A percentile compares a stretch with the other conserved stretches of the same genome.
Evolutionary conservation across 2,329 filamentous ascomycete genomes (phyloP).

Genomic region (Xylariaceae sp.): DNA sequence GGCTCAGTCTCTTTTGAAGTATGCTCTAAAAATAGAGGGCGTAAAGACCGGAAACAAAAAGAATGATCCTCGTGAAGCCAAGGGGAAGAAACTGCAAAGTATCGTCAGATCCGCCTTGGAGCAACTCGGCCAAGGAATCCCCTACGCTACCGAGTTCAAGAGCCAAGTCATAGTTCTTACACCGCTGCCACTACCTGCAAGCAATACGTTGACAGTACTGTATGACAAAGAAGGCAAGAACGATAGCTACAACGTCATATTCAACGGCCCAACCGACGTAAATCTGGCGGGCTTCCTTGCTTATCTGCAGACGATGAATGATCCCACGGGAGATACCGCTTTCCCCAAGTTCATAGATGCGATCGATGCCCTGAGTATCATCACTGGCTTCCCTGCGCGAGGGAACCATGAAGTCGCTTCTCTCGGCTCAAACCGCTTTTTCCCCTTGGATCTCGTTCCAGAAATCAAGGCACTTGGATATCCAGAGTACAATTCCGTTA

Average conservation of each 20-base stretch:
- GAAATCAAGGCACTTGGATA: constrained; percentile 34
- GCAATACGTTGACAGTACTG: constrained; percentile 39
- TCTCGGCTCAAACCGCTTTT: constrained; percentile 53
- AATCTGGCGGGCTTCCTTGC: constrained; percentile 45
- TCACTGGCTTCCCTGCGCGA: constrained; percentile 51
- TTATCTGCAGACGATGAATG: constrained; percentile 49
- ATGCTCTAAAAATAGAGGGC: constrained; percentile 44
- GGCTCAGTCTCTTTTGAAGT: constrained; percentile 45
- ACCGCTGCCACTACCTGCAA: constrained; percentile 41
- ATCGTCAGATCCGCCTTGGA: constrained; percentile 45
- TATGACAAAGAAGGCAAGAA: constrained; percentile 40
- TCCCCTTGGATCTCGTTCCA: constrained; percentile 42
- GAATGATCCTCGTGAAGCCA: constrained; percentile 37
- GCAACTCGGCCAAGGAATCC: constrained; percentile 37
- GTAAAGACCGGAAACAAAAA: constrained; percentile 24
- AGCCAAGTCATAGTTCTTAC: constrained; percentile 47
- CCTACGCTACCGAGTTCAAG: constrained; percentile 55
- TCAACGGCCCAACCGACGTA: constrained; percentile 45
- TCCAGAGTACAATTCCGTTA: constrained; percentile 42
- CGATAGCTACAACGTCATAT: constrained; percentile 45
- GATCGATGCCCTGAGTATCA: constrained; percentile 55
- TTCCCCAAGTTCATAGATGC: constrained; percentile 54
- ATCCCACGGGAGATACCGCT: constrained; percentile 38
- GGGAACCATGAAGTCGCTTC: constrained; percentile 41
- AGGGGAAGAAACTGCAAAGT: constrained; percentile 47